These are phyloP conservation scores for Flaveria floridana DNA, from an alignment of 140 eudicot species.

Conservation along the genomic window DNA sequence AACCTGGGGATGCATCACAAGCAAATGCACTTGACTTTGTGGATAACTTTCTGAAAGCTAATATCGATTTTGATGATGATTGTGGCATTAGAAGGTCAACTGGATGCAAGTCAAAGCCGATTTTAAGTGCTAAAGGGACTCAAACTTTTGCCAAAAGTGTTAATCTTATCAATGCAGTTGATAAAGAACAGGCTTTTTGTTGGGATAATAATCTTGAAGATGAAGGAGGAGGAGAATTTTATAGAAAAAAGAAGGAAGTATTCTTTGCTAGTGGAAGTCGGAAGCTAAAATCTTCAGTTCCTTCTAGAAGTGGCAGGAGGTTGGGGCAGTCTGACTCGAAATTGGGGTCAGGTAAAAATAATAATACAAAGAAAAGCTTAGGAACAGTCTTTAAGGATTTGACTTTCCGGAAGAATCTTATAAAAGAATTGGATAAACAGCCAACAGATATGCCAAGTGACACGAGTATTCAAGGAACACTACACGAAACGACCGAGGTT, in stretches of 20 bases:
- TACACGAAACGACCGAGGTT: constrained; percentile 34
- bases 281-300: constrained; percentile 33
- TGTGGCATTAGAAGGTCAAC: constrained; percentile 29
- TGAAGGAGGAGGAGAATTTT: constrained; percentile 71
- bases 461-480: constrained; percentile 29
- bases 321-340: constrained; percentile 40
- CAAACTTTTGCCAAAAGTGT: constrained; percentile 58
- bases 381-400: constrained; percentile 29
- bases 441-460: constrained; percentile 30
- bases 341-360: constrained; percentile 34
- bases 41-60: constrained; percentile 63
- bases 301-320: constrained; percentile 35
- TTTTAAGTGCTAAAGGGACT: constrained; percentile 62
- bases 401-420: constrained; percentile 38
- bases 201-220: constrained; percentile 89
- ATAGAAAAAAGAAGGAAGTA: constrained; percentile 57
- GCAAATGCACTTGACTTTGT: constrained; percentile 81
- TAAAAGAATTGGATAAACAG: constrained; percentile 39
- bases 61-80: constrained; percentile 39
- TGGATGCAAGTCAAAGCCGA: constrained; percentile 45
- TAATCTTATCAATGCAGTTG: constrained; percentile 34
- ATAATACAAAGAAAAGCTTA: constrained; percentile 27
- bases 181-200: constrained; percentile 47
- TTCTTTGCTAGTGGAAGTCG: constrained; percentile 42
- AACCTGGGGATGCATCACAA: constrained; percentile 92